Percentiles rank a stretch among this genome's conserved stretches.
Conservation (phyloP, 1,284 basidiomycete species). For the Puccinia horiana region DNA sequence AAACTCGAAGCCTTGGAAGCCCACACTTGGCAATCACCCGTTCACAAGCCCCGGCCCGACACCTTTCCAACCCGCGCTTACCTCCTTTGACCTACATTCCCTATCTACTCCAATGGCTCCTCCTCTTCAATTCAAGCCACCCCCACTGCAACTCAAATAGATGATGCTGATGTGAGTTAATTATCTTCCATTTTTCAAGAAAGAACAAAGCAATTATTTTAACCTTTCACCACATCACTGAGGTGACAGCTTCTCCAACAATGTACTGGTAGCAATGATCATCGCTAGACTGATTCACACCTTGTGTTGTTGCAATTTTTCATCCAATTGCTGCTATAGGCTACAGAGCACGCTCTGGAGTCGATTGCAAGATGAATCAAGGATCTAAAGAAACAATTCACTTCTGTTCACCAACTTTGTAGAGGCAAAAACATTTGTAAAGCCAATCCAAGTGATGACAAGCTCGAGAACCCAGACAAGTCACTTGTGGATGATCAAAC, state of each 20-base stretch:
- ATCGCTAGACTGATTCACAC: constrained; percentile 53
- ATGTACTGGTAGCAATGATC: constrained; percentile 8
- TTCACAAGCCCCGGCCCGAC: background rate
- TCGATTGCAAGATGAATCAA: constrained; percentile 81
- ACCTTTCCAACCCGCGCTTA: background rate
- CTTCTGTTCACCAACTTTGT: constrained; percentile 79
- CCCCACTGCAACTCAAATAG: background rate
- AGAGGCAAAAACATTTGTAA: constrained; percentile 84
- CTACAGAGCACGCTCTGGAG: constrained; percentile 80
- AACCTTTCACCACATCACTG: background rate
- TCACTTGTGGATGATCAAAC: constrained; percentile 70
- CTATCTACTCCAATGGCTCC: background rate
- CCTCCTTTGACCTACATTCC: background rate
- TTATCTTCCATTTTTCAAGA: background rate
- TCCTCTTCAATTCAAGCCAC: background rate
- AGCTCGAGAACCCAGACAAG: constrained; percentile 69
- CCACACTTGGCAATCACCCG: background rate
- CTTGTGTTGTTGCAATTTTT: constrained; percentile 46
- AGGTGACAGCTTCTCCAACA: constrained; percentile 28
- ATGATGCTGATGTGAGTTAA: constrained; percentile 18
- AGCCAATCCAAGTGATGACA: constrained; percentile 66
- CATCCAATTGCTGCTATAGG: constrained; percentile 57
- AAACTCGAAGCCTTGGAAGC: background rate
- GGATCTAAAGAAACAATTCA: constrained; percentile 83
- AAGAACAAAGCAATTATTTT: background rate